Conservation (phyloP, 768 basidiomycete genomes). For the Boletales sp. region DNA sequence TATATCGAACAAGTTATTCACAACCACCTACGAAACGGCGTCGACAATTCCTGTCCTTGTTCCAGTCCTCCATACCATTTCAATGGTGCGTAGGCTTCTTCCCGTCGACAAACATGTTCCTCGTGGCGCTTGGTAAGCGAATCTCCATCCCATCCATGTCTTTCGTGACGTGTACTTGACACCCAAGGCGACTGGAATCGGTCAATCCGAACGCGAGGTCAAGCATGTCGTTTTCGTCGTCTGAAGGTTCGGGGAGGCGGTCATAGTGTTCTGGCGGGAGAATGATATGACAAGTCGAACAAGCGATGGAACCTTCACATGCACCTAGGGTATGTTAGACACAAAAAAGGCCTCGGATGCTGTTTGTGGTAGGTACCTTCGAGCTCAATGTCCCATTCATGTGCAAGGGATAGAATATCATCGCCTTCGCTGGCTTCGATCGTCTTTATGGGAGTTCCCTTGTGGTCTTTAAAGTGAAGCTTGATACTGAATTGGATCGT, state of each 20-base stretch:
- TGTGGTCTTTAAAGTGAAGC: constrained; percentile 85
- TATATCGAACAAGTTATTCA: constrained; percentile 15
- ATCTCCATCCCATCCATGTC: constrained; percentile 84
- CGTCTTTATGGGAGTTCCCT: constrained; percentile 78
- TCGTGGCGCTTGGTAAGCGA: constrained; percentile 84
- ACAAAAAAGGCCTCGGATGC: neutral
- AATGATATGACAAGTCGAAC: constrained; percentile 96
- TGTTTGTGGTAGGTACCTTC: constrained; percentile 59
- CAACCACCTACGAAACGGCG: constrained; percentile 12
- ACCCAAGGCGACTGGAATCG: constrained; percentile 83
- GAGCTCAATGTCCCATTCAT: constrained; percentile 93
- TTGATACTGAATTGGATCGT: constrained; percentile 57
- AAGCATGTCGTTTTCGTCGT: constrained; percentile 98
- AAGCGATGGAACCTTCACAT: constrained; percentile 95
- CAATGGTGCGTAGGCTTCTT: constrained; percentile 53
- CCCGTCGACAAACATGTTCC: constrained; percentile 97
- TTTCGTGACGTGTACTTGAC: constrained; percentile 73
- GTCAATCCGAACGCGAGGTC: constrained; percentile 97
- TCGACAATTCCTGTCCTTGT: neutral
- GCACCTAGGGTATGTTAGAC: constrained; percentile 56
- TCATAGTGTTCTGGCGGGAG: constrained; percentile 66
- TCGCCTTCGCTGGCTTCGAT: constrained; percentile 94
- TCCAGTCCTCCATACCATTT: neutral
- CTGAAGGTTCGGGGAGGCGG: constrained; percentile 84
- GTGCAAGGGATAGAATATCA: constrained; percentile 84